Percentiles rank a stretch among this genome's conserved stretches.
Evolutionary conservation across 1,139 yeast genomes (phyloP).

Genomic region (Protomyces pachydermus): DNA sequence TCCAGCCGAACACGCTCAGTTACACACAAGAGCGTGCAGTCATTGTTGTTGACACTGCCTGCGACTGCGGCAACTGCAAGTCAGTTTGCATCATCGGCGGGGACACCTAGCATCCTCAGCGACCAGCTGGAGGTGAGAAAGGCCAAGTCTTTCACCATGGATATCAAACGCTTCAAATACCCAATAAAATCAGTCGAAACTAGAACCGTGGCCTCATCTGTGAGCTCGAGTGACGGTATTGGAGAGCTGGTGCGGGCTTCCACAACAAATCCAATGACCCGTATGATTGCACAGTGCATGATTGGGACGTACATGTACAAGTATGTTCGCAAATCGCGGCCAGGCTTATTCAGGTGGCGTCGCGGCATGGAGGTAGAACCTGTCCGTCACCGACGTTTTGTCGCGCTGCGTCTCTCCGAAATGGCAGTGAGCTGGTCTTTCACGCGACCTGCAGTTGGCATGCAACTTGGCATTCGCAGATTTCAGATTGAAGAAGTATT

Average conservation of each 20-base stretch:
- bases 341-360: not conserved
- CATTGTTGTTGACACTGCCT: not conserved
- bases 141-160: not conserved
- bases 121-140: not conserved
- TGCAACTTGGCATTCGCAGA: conserved; percentile 2
- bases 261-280: not conserved
- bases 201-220: not conserved
- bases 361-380: not conserved
- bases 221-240: not conserved
- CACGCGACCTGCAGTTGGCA: conserved; percentile 15
- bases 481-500: not conserved
- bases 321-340: conserved; percentile 3
- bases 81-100: not conserved
- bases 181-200: not conserved
- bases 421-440: conserved; percentile 9
- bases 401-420: conserved; percentile 5
- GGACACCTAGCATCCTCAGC: no score
- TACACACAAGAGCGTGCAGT: not conserved
- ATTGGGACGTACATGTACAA: conserved; percentile 21
- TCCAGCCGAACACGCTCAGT: not conserved
- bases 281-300: not conserved
- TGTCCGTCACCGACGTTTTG: conserved; percentile 10
- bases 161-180: not conserved
- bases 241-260: not conserved
- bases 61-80: not conserved